Base-by-base conservation (phyloP, 2,329 filamentous ascomycete species). In the Paraconiothyrium sp. region DNA sequence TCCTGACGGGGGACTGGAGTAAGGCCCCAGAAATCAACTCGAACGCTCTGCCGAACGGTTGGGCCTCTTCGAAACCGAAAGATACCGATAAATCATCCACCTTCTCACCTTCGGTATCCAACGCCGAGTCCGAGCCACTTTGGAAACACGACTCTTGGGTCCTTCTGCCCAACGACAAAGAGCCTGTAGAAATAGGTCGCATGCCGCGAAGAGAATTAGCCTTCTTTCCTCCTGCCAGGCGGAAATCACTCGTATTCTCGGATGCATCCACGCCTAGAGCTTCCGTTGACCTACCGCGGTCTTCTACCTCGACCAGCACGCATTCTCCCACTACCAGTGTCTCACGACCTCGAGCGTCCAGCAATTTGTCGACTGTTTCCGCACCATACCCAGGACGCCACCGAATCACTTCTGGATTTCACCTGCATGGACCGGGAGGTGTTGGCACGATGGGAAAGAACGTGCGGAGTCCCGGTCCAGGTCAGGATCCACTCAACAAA, bases 111-210 rank as follows among this genome's bases (percentile, higher is more conserved):
- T 69, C 72, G 32, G 59, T 71, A 22, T 72, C 74, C 16, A 71
- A 78, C 54, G 78, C 81, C 37, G 86, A 89, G n/a, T 81, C 85
- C 34, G 90, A 92, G 54, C 84, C 81, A 50, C 87, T 88, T 4
- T 97, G 93, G 92, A 90, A 87, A 61, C 93, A 97, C 78, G 92
- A 97, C 61, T 90, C 92, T 49, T 97, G 93, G 93, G 92, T 97
- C 1, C 83, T 90, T 34, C 85, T 97, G 30, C 92, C 94, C 64
- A 90, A 89, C 24, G 86, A 86, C 65, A 82, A 83, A 16, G 84
- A 89, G 27, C 90, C 92, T 0, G 89, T 95, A 27, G 92, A 97
- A 76, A 95, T 99, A 67, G 93, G 89, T 16, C 89, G 95, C 34
- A 88, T 98, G 60, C 89, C 93, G 24, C 89, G 92, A 60, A 89